Evolutionary conservation across 257 asterid species (phyloP).

Genomic region (Leonotis leonurus): DNA sequence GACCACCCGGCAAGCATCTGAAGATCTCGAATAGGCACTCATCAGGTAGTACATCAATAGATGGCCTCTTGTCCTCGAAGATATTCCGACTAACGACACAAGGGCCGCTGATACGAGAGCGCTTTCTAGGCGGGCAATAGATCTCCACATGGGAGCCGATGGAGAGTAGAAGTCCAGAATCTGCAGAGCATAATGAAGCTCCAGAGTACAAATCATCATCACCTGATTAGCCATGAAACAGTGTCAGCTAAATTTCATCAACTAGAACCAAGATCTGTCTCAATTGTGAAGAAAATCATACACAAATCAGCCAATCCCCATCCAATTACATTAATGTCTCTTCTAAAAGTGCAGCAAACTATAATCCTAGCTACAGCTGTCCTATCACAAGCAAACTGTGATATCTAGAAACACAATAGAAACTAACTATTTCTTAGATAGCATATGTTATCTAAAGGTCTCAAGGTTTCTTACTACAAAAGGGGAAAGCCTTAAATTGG

Average conservation of each 20-base stretch:
- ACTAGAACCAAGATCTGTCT: not conserved
- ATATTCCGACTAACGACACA: slow-evolving; percentile 21
- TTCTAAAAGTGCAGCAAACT: not conserved
- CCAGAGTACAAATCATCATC: slow-evolving; percentile 57
- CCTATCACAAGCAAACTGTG: too few species aligned
- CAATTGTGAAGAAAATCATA: slow-evolving; percentile 3
- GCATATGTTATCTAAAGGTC: slow-evolving; percentile 5
- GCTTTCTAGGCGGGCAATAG: slow-evolving; percentile 66
- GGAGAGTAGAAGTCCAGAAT: slow-evolving; percentile 56
- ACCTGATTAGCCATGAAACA: slow-evolving; percentile 42
- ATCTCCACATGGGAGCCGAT: slow-evolving; percentile 50
- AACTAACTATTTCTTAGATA: not conserved
- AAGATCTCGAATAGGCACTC: slow-evolving; percentile 91
- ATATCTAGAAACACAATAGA: not conserved
- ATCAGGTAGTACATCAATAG: slow-evolving; percentile 73
- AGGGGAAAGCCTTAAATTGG: not conserved
- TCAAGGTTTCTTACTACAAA: not conserved
- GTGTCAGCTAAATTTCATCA: slow-evolving; percentile 14
- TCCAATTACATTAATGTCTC: not conserved
- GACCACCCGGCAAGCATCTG: slow-evolving; percentile 58
- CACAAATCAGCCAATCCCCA: not conserved
- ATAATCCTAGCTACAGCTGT: not conserved
- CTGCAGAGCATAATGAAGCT: slow-evolving; percentile 43
- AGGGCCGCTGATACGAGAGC: slow-evolving; percentile 55
- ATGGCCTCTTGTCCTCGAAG: slow-evolving; percentile 35